Evolutionary conservation across 805 yeast genomes (phyloP).

Genomic region (Metschnikowia similis): DNA sequence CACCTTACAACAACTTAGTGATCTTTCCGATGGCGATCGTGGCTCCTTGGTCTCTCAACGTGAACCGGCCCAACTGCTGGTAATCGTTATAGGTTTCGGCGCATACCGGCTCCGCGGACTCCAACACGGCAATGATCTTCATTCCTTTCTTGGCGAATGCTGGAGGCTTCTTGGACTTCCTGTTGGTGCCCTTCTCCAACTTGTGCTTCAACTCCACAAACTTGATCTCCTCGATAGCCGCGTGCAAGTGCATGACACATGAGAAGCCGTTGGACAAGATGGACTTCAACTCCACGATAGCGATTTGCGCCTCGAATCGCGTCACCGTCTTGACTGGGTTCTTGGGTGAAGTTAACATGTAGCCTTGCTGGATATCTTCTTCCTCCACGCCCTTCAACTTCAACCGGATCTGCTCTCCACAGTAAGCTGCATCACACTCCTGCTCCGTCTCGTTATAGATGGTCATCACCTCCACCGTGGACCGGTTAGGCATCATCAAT

Average conservation of each 20-base stretch:
- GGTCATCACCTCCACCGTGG: conserved; percentile 75
- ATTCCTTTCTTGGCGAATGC: conserved; percentile 98
- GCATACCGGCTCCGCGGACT: conserved; percentile 83
- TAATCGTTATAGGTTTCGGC: conserved; percentile 88
- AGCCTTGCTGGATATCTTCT: conserved; percentile 90
- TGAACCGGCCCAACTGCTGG: conserved; percentile 96
- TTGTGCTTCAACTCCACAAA: conserved; percentile 82
- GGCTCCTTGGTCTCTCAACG: conserved; percentile 96
- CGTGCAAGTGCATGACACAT: conserved; percentile 98
- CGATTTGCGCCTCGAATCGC: conserved; percentile 91
- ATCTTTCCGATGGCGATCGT: conserved; percentile 99
- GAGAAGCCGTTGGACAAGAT: conserved; percentile 93
- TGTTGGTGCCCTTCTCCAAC: conserved; percentile 93
- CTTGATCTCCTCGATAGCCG: conserved; percentile 94
- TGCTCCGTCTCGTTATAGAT: conserved; percentile 94
- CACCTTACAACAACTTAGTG: conserved; percentile 61
- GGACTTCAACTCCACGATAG: conserved; percentile 93
- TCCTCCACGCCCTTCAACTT: conserved; percentile 95
- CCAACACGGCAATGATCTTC: conserved; percentile 93
- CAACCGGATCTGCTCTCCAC: conserved; percentile 97
- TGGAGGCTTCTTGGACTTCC: conserved; percentile 94
- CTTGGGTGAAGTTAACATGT: conserved; percentile 79
- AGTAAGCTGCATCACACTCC: conserved; percentile 82
- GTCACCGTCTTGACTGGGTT: conserved; percentile 90
- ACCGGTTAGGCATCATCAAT: conserved; percentile 89